Percentiles rank a stretch among this genome's conserved stretches.
Conservation (phyloP, 2,329 filamentous ascomycete genomes). For the Ophiocordyceps camponoti-saundersi region DNA sequence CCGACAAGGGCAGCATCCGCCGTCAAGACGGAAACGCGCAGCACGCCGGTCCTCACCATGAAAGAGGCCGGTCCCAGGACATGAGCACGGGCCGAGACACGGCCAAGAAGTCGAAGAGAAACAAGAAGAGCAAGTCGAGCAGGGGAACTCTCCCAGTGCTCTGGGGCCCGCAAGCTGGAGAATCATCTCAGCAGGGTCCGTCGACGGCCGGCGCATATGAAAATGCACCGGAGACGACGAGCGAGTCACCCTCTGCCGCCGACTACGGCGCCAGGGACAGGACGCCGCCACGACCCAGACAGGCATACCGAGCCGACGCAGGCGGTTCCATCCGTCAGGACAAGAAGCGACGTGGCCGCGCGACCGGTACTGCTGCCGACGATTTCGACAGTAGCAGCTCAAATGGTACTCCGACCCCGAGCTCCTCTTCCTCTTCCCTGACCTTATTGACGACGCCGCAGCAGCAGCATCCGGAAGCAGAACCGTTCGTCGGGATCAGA, state of each 20-base stretch:
- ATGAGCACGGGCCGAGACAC: background rate
- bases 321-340: conserved; percentile 17
- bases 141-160: background rate
- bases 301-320: conserved; percentile 9
- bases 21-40: background rate
- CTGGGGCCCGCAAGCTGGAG: background rate
- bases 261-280: background rate
- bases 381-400: background rate
- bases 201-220: background rate
- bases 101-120: background rate
- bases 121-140: background rate
- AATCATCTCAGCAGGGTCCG: background rate
- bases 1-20: background rate
- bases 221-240: background rate
- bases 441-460: background rate
- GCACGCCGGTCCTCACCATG: background rate
- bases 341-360: conserved; percentile 12
- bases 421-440: conserved; percentile 1
- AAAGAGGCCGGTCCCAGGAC: background rate
- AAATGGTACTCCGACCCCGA: background rate
- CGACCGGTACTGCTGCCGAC: background rate
- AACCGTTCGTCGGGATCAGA: too few species aligned
- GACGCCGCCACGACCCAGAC: background rate
- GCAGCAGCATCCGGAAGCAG: background rate
- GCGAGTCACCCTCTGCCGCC: too few species aligned